Base-by-base conservation (phyloP, 306 rosid genomes). In the Heteromeles arbutifolia region DNA sequence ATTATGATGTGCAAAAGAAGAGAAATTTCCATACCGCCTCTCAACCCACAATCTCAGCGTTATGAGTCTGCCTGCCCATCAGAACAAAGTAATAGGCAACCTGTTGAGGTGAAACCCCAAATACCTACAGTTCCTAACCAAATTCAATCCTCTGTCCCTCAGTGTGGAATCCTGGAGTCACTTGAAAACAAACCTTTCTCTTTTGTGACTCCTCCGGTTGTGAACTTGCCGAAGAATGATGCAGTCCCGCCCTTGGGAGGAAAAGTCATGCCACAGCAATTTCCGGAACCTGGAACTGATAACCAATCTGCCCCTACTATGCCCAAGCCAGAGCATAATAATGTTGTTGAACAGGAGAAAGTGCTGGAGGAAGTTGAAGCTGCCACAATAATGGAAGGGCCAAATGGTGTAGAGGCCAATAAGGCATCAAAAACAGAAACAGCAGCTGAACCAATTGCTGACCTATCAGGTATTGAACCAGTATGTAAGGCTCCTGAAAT, bases 1-100 rank as follows among this genome's bases (percentile, higher is more conserved):
- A 58, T 75, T 61, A 73, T 45, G 78, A 84, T 87, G 91, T 78
- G 78, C 81, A 34, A 72, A 26, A 84, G 92, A 81, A 90, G 77
- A 62, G 86, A 83, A 58, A 21, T 82, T 65, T 83, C 84, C 7
- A 52, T 85, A 45, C 88, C 90, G 45, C 79, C 29, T 65, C 45
- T 68, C 66, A 81, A 77, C 62, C 56, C 67, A 44, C 83, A 75
- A 21, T 53, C 84, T 45, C 85, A 73, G 69, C 39, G 69, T 29
- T 67, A 69, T 34, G 56, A 66, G 74, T 67, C 84, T 68, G 53
- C 73, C 72, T 72, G 72, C 22, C 64, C 85, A 62, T 28, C 69
- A 41, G 84, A 70, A 28, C 85, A 84, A 77, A 76, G 69, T 77
- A 59, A 54, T 72, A 80, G 73, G 79, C 86, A 76, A 62, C 59